Base-by-base conservation (phyloP, 2,329 filamentous ascomycete genomes). In the Teratosphaeriaceae sp. region DNA sequence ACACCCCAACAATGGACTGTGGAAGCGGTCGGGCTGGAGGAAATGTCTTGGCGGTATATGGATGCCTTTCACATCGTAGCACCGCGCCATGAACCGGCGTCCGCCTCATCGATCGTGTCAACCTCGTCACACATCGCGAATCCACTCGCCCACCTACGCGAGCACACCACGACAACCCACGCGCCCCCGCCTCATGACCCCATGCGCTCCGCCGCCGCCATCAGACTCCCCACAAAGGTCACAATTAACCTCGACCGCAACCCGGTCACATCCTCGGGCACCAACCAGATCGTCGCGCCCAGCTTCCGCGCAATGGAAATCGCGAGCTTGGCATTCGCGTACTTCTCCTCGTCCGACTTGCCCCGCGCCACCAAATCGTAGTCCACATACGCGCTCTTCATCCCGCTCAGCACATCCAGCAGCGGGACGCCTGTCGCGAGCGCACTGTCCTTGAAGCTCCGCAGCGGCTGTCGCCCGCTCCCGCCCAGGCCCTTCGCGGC, bases 291-390 rank as follows among this genome's bases (percentile, higher is more conserved):
- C 2, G 92, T 98, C 11, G 92, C 92, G 13, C 92, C 92, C 76
- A 98, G 84, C 79, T 98, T 98, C 71, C 92, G 76, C 43, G 92
- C 92, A 73, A 98, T 98, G 67, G 86, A 94, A 71, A 98, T 98
- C 59, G 88, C 92, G 57, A 98, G 73, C 73, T 98, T 98, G 42
- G 92, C 90, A 63, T 98, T 98, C 65, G 92, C 73, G 64, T 98
- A 97, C 12, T 87, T 85, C 51, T 97, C 92, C 39, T 97, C 90
- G 40, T 94, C 88, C 1, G 79, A 88, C 53, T 79, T 75, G 29
- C 92, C 92, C 8, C 82, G 62, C 0, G 87, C 92, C 34, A 98
- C 92, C 16, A 98, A 78, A 56, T 97, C 90, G 63, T 97, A 97
- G 68, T 98, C 92, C 53, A 98, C 92, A 62, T 97, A 98, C 66